Conservation (phyloP, 2,329 filamentous ascomycete species). For the Botrytis galanthina region DNA sequence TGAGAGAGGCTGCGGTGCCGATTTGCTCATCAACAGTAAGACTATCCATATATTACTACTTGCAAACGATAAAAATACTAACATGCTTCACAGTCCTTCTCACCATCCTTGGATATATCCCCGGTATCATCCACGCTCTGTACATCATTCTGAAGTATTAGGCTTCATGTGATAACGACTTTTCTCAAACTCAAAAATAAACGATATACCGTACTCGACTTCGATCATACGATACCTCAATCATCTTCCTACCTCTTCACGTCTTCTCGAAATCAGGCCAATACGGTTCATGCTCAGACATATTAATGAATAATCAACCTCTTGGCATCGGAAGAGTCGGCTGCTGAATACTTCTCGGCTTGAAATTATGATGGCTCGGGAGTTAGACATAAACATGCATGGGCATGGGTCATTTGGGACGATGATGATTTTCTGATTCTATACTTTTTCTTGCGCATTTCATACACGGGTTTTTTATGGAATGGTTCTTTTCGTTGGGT, state of each 20-base stretch:
- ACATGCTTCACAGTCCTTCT: conserved; percentile 6
- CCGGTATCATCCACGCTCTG: conserved; percentile 25
- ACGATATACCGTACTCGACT: not conserved
- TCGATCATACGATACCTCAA: not conserved
- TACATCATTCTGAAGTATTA: conserved; percentile 84
- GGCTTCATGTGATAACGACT: conserved; percentile 22
- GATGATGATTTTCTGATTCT: not conserved
- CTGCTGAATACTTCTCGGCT: conserved; percentile 9
- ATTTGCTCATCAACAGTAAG: conserved; percentile 79
- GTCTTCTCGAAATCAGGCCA: conserved; percentile 5
- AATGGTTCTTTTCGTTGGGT: conserved; percentile 16
- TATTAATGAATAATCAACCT: conserved; percentile 1
- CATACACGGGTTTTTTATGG: conserved; percentile 11
- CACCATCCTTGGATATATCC: conserved; percentile 23
- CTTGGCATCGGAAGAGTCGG: conserved; percentile 16
- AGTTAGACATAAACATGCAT: not conserved
- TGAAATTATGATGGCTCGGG: not conserved
- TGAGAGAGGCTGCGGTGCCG: conserved; percentile 80
- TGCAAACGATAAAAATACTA: not conserved
- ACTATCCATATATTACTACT: conserved; percentile 72
- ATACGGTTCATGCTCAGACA: not conserved
- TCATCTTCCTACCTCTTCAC: not conserved
- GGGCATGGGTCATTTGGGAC: conserved; percentile 3
- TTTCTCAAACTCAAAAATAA: not conserved
- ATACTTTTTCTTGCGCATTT: conserved; percentile 1